Evolutionary conservation across 352 stramenopile species (phyloP).

Genomic region (Blastocystis sp.): DNA sequence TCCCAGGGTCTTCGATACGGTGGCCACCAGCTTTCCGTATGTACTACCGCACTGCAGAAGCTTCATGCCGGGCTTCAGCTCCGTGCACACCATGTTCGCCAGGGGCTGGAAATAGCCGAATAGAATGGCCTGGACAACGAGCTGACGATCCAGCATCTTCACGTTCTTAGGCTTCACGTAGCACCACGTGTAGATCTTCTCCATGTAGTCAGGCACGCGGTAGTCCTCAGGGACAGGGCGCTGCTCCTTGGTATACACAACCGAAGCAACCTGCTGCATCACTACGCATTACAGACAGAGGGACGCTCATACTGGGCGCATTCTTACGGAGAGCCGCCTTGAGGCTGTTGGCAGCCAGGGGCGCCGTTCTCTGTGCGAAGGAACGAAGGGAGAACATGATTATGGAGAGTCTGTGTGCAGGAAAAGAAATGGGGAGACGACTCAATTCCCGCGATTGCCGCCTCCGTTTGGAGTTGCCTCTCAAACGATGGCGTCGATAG

Average conservation of each 20-base stretch:
- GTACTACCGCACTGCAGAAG: conserved; percentile 39
- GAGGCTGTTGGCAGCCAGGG: background rate
- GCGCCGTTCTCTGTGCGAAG: conserved; percentile 3
- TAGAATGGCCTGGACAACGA: conserved; percentile 46
- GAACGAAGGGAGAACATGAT: background rate
- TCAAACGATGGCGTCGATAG: background rate
- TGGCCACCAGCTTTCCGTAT: conserved; percentile 30
- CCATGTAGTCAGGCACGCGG: conserved; percentile 37
- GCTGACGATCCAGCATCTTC: conserved; percentile 53
- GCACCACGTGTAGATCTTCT: conserved; percentile 54
- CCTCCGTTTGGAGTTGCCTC: background rate
- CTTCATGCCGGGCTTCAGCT: conserved; percentile 38
- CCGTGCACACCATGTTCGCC: conserved; percentile 40
- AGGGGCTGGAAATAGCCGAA: conserved; percentile 54
- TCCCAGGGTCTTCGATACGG: conserved; percentile 42
- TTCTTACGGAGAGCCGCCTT: background rate
- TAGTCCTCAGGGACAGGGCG: conserved; percentile 47
- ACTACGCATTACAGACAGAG: background rate
- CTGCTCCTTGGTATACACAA: conserved; percentile 53
- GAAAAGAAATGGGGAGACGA: background rate
- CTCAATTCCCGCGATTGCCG: background rate
- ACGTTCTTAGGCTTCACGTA: conserved; percentile 54
- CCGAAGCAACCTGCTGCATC: conserved; percentile 12
- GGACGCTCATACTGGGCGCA: background rate
- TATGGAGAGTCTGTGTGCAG: background rate